Evolutionary conservation across 805 yeast species (phyloP), one percentile per base, ranked within the genome.

Genomic region (Saccharomycopsis amapae): DNA sequence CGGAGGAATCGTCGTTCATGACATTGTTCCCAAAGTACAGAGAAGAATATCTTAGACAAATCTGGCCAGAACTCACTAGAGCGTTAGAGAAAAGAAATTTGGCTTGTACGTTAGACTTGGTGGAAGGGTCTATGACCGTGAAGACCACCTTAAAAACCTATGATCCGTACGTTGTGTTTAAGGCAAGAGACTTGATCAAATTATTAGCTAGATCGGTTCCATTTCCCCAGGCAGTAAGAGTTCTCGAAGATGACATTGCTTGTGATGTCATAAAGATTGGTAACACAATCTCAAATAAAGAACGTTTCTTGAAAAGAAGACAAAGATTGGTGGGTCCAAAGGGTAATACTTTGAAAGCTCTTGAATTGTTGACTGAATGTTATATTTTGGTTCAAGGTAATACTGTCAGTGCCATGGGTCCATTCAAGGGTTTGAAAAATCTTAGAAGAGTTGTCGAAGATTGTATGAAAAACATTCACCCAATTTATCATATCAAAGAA

Each of bases 241-340:
- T 93, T 38, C 65, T 93, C 49, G 85, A 88, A 56, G 97, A 90
- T 59, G 97, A 89, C 54, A 71, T 82, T 56, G 96, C 97, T 0
- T 89, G 97, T 67, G 98, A 93, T 58, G 93, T 93, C 41, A 85
- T 93, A 55, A 93, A 93, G 71, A 90, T 93, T 62, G 96, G 96
- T 17, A 85, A 80, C 58, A 75, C 82, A 56, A 95, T 88, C 15
- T 64, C 85, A 25, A 93, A 88, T 62, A 93, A 93, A 61, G 98
- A 93, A 46, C 73, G 97, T 58, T 93, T 93, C 58, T 82, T 86
- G 44, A 93, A 93, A 65, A 80, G 98, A 67, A 79, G 98, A 66
- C 98, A 93, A 67, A 77, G 98, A 63, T 71, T 93, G 50, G 88
- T 93, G 44, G 98, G 98, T 2, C 98, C 98, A 39, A 86, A 81